Conservation (phyloP, 179 eudicot species). For the Heliamphora pulchella region DNA sequence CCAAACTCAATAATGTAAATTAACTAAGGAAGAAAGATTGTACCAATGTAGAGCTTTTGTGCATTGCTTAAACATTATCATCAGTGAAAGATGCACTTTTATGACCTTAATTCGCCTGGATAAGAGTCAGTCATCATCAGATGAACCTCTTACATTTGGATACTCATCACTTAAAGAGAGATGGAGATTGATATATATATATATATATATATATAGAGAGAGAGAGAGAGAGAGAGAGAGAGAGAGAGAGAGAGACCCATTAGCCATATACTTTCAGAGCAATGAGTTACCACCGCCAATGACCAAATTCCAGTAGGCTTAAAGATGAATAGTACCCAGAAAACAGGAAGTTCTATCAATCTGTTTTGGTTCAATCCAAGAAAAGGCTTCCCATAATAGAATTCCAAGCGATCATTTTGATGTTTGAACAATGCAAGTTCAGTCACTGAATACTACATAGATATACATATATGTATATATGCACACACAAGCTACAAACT, state of each 20-base stretch:
- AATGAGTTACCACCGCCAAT: not conserved
- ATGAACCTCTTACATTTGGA: not conserved
- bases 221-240: too few species aligned
- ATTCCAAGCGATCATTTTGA: not conserved
- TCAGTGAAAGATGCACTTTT: too few species aligned
- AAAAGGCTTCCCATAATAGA: not conserved
- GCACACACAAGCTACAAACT: not conserved
- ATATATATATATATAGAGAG: too few species aligned
- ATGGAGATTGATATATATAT: too few species aligned
- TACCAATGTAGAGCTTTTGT: not conserved
- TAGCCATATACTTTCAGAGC: too few species aligned
- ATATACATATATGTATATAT: too few species aligned
- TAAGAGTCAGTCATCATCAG: not conserved
- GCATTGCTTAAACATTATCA: not conserved
- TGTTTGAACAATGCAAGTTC: not conserved
- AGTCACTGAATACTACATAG: not conserved
- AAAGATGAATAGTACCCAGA: not conserved
- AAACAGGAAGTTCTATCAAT: too few species aligned
- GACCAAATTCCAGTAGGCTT: not conserved
- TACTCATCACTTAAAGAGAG: not conserved
- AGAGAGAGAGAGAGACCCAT: too few species aligned
- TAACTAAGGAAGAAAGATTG: not conserved
- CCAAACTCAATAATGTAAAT: not conserved
- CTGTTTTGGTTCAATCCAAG: too few species aligned
- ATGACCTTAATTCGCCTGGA: not conserved